Conservation (phyloP, 169 alveolate genomes). For the Toxoplasma gondii region DNA sequence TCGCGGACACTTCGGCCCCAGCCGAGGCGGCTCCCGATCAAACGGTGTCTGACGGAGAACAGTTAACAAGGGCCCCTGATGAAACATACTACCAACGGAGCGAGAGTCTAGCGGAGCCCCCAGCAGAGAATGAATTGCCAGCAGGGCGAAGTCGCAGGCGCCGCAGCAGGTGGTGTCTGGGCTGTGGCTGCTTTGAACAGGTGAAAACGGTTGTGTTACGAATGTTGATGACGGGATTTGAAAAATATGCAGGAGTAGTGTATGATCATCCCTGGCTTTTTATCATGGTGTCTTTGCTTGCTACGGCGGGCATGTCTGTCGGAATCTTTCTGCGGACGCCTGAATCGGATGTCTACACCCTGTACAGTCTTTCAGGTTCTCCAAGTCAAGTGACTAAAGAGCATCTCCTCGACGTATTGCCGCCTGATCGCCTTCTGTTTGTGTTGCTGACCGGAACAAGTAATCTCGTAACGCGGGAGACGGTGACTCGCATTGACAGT, state of each 20-base stretch:
- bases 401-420: neutral
- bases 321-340: constrained; percentile 42
- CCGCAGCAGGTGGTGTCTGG: neutral
- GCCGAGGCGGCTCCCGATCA: neutral
- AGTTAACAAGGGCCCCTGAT: neutral
- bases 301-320: constrained; percentile 29
- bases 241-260: constrained; percentile 19
- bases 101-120: neutral
- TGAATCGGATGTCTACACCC: constrained; percentile 37
- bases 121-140: neutral
- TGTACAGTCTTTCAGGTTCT: constrained; percentile 43
- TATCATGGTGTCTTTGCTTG: neutral
- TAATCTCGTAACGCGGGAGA: neutral
- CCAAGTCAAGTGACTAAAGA: constrained; percentile 22
- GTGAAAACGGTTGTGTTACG: neutral
- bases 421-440: constrained; percentile 27
- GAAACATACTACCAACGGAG: neutral
- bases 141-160: neutral
- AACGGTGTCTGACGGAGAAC: neutral
- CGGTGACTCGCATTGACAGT: neutral
- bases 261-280: constrained; percentile 45
- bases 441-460: neutral
- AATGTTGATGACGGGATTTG: neutral
- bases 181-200: neutral
- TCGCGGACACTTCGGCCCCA: too few species aligned